Conservation (phyloP, 306 rosid species). For the Glycyrrhiza uralensis region DNA sequence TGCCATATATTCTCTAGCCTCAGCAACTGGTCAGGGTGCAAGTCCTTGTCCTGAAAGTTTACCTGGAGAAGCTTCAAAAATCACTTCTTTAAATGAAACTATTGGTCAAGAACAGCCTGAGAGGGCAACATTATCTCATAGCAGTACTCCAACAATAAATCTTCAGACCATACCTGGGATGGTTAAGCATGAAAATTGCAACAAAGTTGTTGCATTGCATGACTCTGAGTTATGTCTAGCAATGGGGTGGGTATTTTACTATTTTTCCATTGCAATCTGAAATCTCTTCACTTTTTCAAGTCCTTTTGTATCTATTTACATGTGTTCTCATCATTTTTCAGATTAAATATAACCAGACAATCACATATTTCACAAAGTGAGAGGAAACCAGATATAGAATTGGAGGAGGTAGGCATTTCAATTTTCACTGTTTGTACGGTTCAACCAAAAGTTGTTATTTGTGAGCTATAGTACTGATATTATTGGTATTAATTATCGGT, state of each 20-base stretch:
- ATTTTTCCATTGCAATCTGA: conserved; percentile 2
- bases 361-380: conserved; percentile 25
- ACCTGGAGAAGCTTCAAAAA: conserved; percentile 31
- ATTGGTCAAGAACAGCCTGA: conserved; percentile 25
- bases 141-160: conserved; percentile 19
- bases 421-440: not conserved
- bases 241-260: conserved; percentile 50
- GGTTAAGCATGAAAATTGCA: conserved; percentile 28
- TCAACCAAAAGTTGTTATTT: not conserved
- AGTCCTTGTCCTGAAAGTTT: conserved; percentile 36
- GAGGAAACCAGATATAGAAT: conserved; percentile 35
- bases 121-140: conserved; percentile 20
- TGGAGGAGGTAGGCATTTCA: conserved; percentile 38
- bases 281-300: not conserved
- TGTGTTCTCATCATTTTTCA: conserved; percentile 21
- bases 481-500: not conserved
- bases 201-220: conserved; percentile 15
- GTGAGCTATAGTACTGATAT: conserved; percentile 1
- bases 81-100: conserved; percentile 23
- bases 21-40: conserved; percentile 21
- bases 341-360: conserved; percentile 34
- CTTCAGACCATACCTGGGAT: conserved; percentile 15
- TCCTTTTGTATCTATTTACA: not conserved
- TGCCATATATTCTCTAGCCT: conserved; percentile 19
- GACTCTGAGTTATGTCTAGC: conserved; percentile 40